Evolutionary conservation across 1,284 basidiomycete species (phyloP).

Genomic region (Melanopsichium pennsylvanicum): DNA sequence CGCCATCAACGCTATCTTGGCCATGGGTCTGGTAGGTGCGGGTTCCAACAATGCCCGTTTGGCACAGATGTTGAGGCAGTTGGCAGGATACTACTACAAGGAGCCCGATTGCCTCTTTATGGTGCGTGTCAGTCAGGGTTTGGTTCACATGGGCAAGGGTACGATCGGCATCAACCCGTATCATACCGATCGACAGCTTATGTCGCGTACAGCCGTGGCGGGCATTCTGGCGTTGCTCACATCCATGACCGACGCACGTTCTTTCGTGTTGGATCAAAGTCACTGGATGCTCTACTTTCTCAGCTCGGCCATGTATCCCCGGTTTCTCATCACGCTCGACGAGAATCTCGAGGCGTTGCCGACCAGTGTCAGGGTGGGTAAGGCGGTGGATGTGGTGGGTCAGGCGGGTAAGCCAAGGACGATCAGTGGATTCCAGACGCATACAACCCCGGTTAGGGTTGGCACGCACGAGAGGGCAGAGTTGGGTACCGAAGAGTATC

Average conservation of each 20-base stretch:
- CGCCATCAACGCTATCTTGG: conserved; percentile 95
- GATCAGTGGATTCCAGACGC: conserved; percentile 74
- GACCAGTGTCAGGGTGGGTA: conserved; percentile 93
- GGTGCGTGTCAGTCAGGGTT: conserved; percentile 92
- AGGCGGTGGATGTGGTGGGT: conserved; percentile 69
- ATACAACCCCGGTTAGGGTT: conserved; percentile 91
- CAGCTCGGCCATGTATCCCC: conserved; percentile 93
- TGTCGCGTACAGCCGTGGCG: conserved; percentile 89
- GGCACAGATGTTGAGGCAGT: conserved; percentile 94
- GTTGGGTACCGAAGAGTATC: conserved; percentile 94
- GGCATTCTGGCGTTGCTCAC: conserved; percentile 86
- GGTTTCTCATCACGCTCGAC: conserved; percentile 96
- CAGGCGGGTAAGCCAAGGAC: conserved; percentile 67
- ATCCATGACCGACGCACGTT: conserved; percentile 91
- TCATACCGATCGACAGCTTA: conserved; percentile 89
- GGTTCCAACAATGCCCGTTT: conserved; percentile 98
- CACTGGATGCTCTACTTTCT: conserved; percentile 99
- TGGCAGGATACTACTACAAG: conserved; percentile 96
- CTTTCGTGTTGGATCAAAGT: conserved; percentile 90
- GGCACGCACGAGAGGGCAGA: conserved; percentile 93
- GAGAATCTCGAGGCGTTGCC: conserved; percentile 76
- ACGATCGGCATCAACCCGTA: conserved; percentile 98
- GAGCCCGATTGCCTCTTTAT: conserved; percentile 97
- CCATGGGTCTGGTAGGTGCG: conserved; percentile 97
- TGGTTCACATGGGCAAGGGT: conserved; percentile 99